Conservation (phyloP, 2,329 filamentous ascomycete species). For the Massarina eburnea region DNA sequence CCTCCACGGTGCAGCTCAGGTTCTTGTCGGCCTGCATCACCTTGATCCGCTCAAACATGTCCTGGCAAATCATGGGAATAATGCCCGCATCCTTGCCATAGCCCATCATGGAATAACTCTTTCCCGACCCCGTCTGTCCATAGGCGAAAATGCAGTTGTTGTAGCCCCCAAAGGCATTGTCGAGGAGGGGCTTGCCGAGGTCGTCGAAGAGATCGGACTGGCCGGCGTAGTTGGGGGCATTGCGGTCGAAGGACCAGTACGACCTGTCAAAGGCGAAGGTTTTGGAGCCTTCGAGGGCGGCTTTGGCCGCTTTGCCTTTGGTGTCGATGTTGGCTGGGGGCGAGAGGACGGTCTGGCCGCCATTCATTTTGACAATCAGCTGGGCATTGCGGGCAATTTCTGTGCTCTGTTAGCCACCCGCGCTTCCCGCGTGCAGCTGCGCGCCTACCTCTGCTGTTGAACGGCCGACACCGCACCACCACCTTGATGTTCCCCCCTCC, state of each 20-base stretch:
- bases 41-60: constrained; percentile 91
- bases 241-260: constrained; percentile 95
- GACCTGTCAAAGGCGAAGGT: constrained; percentile 94
- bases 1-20: constrained; percentile 88
- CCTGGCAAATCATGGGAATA: constrained; percentile 93
- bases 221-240: constrained; percentile 79
- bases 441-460: constrained; percentile 82
- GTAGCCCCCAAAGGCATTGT: constrained; percentile 98
- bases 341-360: constrained; percentile 81
- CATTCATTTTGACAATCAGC: constrained; percentile 98
- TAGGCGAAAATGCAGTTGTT: constrained; percentile 99
- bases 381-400: constrained; percentile 88
- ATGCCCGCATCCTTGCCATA: constrained; percentile 95
- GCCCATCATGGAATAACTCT: constrained; percentile 99
- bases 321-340: constrained; percentile 63
- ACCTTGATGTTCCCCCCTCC: constrained; percentile 99
- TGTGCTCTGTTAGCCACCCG: constrained; percentile 39
- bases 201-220: constrained; percentile 89
- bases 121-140: constrained; percentile 96
- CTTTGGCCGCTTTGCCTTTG: constrained; percentile 69
- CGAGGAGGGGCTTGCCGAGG: constrained; percentile 83
- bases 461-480: constrained; percentile 93
- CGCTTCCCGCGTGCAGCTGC: not conserved
- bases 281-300: constrained; percentile 66
- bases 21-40: constrained; percentile 72